Base-by-base conservation (phyloP, 2,329 filamentous ascomycete genomes). In the Epichloe sibirici region DNA sequence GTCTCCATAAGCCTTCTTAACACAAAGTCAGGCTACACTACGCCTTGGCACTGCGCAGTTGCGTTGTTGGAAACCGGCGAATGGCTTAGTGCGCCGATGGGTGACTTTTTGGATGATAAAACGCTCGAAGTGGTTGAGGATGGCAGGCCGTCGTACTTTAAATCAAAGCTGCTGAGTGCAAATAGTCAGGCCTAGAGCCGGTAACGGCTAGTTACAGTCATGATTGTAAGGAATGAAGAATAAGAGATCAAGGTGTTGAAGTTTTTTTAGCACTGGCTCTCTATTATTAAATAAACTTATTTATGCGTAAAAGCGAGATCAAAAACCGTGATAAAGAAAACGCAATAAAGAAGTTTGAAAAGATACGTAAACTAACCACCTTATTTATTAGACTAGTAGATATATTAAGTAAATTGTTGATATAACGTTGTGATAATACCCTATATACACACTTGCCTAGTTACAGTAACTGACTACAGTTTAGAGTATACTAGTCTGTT, bases 31-130 rank as follows among this genome's bases (percentile, higher is more conserved):
- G 60, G 59, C 2, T 66, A 60, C 46, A 66, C 64, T 0, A 66
- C 64, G 0, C 64, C 64, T 0, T 66, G 64, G 64, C 64, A 66
- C 44, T 66, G 64, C 42, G 57, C 55, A n/a, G 56, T 60, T 21
- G 59, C 58, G 3, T 40, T 46, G 13, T 28, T 51, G 12, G 21
- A 50, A 5, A 21, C 61, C 42, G 62, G 62, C 5, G 57, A 58
- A 37, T 60, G 58, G 58, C 53, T 42, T 55, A 47, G 39, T 35
- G 17, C n/a, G 11, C 35, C 55, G 1, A 62, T 58, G 59, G 53
- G 58, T n/a, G 60, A 62, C 21, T 59, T 62, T 23, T 48, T 51
- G 9, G 55, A 58, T 25, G 59, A 62, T 17, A 28, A 31, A 21
- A 48, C 49, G 4, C 38, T 61, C 40, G 57, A 59, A 48, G 23